Evolutionary conservation across 1,139 yeast genomes (phyloP).

Genomic region (Yamadazyma triangularis): DNA sequence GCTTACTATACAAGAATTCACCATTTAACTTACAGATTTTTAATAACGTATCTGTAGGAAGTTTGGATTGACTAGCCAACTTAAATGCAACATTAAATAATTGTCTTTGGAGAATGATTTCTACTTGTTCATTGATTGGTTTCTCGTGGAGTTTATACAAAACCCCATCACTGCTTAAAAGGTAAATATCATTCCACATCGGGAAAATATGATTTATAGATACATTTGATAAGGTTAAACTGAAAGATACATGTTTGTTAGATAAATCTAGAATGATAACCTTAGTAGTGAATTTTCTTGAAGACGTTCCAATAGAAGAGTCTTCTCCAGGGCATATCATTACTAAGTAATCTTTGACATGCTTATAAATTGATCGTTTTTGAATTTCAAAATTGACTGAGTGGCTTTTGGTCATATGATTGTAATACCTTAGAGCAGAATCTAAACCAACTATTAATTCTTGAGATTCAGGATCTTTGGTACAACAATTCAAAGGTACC

Average conservation of each 20-base stretch:
- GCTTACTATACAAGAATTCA: constrained; percentile 63
- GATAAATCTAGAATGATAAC: constrained; percentile 62
- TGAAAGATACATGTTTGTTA: constrained; percentile 69
- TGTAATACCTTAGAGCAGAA: constrained; percentile 51
- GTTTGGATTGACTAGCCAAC: constrained; percentile 49
- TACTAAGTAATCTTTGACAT: constrained; percentile 45
- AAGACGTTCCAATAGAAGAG: constrained; percentile 9
- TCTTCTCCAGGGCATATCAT: constrained; percentile 49
- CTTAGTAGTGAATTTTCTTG: constrained; percentile 30
- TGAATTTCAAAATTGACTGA: constrained; percentile 56
- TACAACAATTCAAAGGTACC: constrained; percentile 66
- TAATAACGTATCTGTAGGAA: constrained; percentile 37
- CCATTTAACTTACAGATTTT: constrained; percentile 66
- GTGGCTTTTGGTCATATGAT: constrained; percentile 51
- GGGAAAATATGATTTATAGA: constrained; percentile 50
- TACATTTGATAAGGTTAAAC: constrained; percentile 61
- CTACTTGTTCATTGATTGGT: constrained; percentile 61
- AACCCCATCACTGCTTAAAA: constrained; percentile 73
- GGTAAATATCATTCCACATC: constrained; percentile 52
- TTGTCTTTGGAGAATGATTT: constrained; percentile 64
- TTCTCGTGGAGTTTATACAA: constrained; percentile 68
- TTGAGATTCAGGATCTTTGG: constrained; percentile 29
- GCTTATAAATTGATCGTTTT: constrained; percentile 50
- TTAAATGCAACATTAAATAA: constrained; percentile 70
- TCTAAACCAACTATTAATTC: constrained; percentile 52